Conservation (phyloP, 208 protist genomes). For the Wallacemonas sp. region DNA sequence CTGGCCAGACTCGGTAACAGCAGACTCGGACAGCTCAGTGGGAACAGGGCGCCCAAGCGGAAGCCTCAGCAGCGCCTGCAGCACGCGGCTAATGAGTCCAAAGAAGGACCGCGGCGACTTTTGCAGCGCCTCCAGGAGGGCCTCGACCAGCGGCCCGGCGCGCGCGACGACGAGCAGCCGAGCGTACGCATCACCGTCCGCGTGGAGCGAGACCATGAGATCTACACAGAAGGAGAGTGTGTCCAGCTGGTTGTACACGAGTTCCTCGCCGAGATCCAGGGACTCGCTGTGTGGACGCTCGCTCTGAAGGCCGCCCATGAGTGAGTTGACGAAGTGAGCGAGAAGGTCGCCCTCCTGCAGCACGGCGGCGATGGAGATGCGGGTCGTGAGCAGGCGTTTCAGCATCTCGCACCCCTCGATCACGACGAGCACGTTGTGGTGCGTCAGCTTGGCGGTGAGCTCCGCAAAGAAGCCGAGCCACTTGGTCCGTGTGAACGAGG, state of each 20-base stretch:
- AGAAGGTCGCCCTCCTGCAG: conserved; percentile 79
- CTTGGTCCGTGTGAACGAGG: conserved; percentile 67
- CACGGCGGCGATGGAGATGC: conserved; percentile 72
- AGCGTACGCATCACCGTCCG: conserved; percentile 73
- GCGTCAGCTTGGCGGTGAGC: conserved; percentile 80
- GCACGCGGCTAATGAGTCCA: conserved; percentile 48
- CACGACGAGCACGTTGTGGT: conserved; percentile 76
- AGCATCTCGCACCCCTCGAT: conserved; percentile 80
- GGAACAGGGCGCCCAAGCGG: conserved; percentile 44
- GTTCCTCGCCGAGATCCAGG: conserved; percentile 50
- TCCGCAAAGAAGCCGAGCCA: conserved; percentile 89
- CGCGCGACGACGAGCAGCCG: conserved; percentile 64
- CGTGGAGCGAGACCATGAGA: conserved; percentile 67
- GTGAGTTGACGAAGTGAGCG: conserved; percentile 46
- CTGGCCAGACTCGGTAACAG: conserved; percentile 12
- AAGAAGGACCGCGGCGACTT: conserved; percentile 55
- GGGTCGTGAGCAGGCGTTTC: conserved; percentile 65
- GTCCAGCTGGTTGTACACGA: conserved; percentile 59
- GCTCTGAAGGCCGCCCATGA: conserved; percentile 49
- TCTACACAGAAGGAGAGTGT: conserved; percentile 69
- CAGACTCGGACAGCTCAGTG: conserved; percentile 1
- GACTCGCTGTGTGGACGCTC: conserved; percentile 12
- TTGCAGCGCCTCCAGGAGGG: conserved; percentile 52
- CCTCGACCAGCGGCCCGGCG: conserved; percentile 50
- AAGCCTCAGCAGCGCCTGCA: conserved; percentile 48